Base-by-base conservation (phyloP, 306 rosid species). In the Glycine latifolia region DNA sequence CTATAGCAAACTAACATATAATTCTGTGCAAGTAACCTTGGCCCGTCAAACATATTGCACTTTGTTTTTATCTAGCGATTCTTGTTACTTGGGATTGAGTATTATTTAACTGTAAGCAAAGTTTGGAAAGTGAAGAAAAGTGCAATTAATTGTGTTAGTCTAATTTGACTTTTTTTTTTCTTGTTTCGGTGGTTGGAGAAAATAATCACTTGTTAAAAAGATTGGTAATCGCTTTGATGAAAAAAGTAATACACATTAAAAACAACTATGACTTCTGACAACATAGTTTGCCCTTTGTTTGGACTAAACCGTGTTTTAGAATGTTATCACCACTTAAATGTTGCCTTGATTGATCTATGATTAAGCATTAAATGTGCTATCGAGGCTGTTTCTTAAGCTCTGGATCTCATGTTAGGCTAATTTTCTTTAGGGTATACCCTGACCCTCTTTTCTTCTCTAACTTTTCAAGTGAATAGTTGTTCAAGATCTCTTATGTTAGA, bases 101-200 rank as follows among this genome's bases (percentile, higher is more conserved):
- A 56, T 73, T 31, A 11, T 62, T 63, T 68, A 49, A 67, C 47
- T 73, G 67, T 26, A 46, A 53, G 49, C 31, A 14, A 62, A 54
- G 67, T 47, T 70, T 71, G 10, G 43, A 7, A 74, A 56, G 59
- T 65, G 16, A 20, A 69, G 37, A 86, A 60, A 46, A 73, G 66
- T 73, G 60, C 39, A 50, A 65, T 20, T 55, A 73, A 20, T 81
- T 81, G 67, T 0, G 55, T 47, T 54, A 14, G 82, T 78, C 75
- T 58, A 76, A 79, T 76, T 82, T 60, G 79, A 76, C 78, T 0
- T 68, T 55, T 75, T 77, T 5, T 55, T 77, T 6, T 63, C 53
- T 67, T 75, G 39, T 78, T 66, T 52, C 17, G 83, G 77, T 80
- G 70, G 86, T 82, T 82, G 86, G 72, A 75, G 83, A 77, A 83